Conservation (phyloP, 345 rosid species). For the Moricandia moricandioides region DNA sequence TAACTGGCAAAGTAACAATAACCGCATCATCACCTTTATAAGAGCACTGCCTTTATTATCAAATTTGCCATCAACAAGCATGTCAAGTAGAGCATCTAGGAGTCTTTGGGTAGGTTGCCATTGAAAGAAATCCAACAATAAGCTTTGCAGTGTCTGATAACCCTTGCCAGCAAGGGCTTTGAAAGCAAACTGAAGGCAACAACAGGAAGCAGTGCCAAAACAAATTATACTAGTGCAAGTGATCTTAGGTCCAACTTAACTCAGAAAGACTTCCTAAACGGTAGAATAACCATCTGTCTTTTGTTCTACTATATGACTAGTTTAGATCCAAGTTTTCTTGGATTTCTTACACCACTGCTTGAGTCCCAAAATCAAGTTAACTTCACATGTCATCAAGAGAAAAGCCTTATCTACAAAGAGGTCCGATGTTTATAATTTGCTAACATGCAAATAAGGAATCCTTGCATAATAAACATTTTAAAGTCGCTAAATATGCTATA, state of each 20-base stretch:
- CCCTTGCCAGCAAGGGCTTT: constrained; percentile 93
- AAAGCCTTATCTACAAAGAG: constrained; percentile 5
- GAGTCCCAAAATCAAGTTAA: constrained; percentile 7
- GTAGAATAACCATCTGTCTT: not conserved
- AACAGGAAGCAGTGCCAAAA: constrained; percentile 14
- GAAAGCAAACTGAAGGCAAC: constrained; percentile 63
- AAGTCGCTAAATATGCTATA: constrained; percentile 3
- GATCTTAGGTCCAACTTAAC: constrained; percentile 5
- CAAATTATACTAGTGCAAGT: constrained; percentile 9
- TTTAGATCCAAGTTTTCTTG: constrained; percentile 13
- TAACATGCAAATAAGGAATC: not conserved
- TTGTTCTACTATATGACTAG: constrained; percentile 3
- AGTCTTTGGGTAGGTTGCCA: constrained; percentile 79
- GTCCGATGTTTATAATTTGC: not conserved
- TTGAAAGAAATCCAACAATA: constrained; percentile 80
- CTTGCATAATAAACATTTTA: not conserved
- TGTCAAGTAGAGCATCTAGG: constrained; percentile 81
- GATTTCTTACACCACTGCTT: constrained; percentile 7
- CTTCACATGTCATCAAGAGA: not conserved
- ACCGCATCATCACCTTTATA: constrained; percentile 61
- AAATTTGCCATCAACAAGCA: constrained; percentile 97
- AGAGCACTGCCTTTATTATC: constrained; percentile 60
- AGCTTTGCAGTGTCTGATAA: constrained; percentile 84
- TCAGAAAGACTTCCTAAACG: not conserved
- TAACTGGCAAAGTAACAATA: constrained; percentile 3